Evolutionary conservation across 2,329 filamentous ascomycete genomes (phyloP).

Genomic region (Emericellopsis atlantica): DNA sequence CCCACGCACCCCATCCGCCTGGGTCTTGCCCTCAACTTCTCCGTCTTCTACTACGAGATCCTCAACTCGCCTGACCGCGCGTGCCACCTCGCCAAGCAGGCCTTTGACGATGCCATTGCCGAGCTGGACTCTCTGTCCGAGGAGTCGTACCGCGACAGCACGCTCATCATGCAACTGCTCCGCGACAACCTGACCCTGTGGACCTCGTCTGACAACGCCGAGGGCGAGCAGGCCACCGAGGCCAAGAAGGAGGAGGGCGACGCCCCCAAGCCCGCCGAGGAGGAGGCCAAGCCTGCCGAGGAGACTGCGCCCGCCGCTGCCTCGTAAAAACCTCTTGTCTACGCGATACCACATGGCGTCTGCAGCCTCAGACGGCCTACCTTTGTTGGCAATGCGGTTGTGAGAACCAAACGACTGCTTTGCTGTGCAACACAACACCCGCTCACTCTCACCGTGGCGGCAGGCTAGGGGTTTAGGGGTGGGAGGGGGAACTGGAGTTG

Average conservation of each 20-base stretch:
- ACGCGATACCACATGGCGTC: conserved; percentile 23
- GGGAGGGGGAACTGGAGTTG: neutral
- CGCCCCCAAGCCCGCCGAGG: conserved; percentile 23
- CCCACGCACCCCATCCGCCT: conserved; percentile 97
- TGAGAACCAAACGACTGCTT: conserved; percentile 5
- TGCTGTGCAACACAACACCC: too few relatives aligned
- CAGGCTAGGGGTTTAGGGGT: conserved; percentile 2
- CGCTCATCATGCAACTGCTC: conserved; percentile 97
- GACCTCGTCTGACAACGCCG: conserved; percentile 85
- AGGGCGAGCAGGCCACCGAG: conserved; percentile 52
- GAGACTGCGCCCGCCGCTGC: conserved; percentile 30
- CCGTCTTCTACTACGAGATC: conserved; percentile 99
- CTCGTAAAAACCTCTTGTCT: conserved; percentile 32
- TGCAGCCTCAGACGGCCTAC: conserved; percentile 11
- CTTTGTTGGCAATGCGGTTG: conserved; percentile 9
- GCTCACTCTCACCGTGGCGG: neutral
- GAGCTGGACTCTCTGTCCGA: conserved; percentile 96
- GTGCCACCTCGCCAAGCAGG: conserved; percentile 98
- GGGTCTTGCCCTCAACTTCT: conserved; percentile 96
- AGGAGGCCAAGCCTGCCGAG: conserved; percentile 29
- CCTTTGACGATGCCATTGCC: conserved; percentile 95
- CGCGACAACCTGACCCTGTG: conserved; percentile 97
- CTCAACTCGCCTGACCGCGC: conserved; percentile 95
- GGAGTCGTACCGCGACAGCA: conserved; percentile 98
- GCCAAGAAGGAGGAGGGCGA: conserved; percentile 50